phyloP scores from a whole-genome alignment of 2,329 filamentous ascomycete species.

The Sarocladium strictum region DNA sequence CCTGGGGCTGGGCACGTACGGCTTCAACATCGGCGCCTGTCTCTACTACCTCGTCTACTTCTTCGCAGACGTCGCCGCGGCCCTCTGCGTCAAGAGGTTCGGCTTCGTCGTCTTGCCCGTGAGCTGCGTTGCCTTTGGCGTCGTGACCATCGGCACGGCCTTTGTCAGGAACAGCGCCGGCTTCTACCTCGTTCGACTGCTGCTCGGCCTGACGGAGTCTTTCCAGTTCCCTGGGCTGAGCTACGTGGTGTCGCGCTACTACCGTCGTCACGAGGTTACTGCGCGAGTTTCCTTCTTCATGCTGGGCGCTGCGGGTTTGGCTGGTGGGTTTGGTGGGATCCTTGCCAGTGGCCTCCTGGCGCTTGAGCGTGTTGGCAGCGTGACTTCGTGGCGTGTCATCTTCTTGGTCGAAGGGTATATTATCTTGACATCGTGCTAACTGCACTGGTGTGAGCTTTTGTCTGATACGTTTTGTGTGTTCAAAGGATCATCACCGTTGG shows the following conservation, averaged over 20 bases:
- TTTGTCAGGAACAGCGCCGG: conserved; percentile 43
- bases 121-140: conserved; percentile 41
- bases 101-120: conserved; percentile 39
- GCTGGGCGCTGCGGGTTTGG: conserved; percentile 47
- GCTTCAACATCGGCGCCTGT: conserved; percentile 54
- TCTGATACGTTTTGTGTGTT: too few relatives aligned
- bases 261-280: conserved; percentile 49
- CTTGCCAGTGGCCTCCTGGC: conserved; percentile 39
- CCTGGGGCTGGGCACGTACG: conserved; percentile 33
- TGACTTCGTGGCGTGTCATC: conserved; percentile 49
- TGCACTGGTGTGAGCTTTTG: not conserved
- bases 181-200: conserved; percentile 39
- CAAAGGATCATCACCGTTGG: conserved; percentile 45
- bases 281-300: conserved; percentile 49
- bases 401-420: conserved; percentile 52
- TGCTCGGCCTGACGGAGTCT: conserved; percentile 50
- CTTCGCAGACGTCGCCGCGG: conserved; percentile 51
- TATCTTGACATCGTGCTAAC: not conserved
- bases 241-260: conserved; percentile 51
- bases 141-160: conserved; percentile 47
- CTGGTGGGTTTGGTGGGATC: conserved; percentile 52
- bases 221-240: conserved; percentile 53
- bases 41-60: conserved; percentile 55
- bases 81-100: conserved; percentile 45
- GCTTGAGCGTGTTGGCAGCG: conserved; percentile 16